Evolutionary conservation across 2,329 filamentous ascomycete species (phyloP).

Genomic region (Magnaporthiopsis poae): DNA sequence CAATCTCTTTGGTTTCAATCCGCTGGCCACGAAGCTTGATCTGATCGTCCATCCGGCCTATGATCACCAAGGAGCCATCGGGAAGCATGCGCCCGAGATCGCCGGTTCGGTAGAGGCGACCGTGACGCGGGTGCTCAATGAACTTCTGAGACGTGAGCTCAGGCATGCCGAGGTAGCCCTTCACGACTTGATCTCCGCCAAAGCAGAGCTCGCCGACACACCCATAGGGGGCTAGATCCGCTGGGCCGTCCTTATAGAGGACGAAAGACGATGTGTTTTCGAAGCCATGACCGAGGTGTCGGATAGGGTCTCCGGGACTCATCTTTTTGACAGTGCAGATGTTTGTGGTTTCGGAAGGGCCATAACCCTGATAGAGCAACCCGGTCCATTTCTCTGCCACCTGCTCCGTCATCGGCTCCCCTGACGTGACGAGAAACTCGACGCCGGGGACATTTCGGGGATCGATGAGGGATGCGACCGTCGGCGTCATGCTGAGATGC

Average conservation of each 20-base stretch:
- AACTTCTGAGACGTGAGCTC: conserved; percentile 57
- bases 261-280: conserved; percentile 69
- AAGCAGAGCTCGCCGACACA: conserved; percentile 78
- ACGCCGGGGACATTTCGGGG: conserved; percentile 61
- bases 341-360: conserved; percentile 78
- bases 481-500: conserved; percentile 77
- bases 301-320: conserved; percentile 45
- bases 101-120: conserved; percentile 70
- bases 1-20: conserved; percentile 71
- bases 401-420: conserved; percentile 65
- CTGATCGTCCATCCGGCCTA: conserved; percentile 67
- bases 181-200: conserved; percentile 70
- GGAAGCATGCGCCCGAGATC: conserved; percentile 71
- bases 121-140: conserved; percentile 56
- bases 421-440: conserved; percentile 68
- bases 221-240: conserved; percentile 54
- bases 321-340: conserved; percentile 70
- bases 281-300: conserved; percentile 67
- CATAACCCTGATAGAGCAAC: conserved; percentile 70
- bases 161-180: conserved; percentile 61
- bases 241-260: conserved; percentile 28
- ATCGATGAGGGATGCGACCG: conserved; percentile 66
- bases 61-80: conserved; percentile 64
- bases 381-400: conserved; percentile 61
- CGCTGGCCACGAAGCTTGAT: conserved; percentile 73